Conservation (phyloP, 2,329 filamentous ascomycete species). For the Monosporascus sp. region DNA sequence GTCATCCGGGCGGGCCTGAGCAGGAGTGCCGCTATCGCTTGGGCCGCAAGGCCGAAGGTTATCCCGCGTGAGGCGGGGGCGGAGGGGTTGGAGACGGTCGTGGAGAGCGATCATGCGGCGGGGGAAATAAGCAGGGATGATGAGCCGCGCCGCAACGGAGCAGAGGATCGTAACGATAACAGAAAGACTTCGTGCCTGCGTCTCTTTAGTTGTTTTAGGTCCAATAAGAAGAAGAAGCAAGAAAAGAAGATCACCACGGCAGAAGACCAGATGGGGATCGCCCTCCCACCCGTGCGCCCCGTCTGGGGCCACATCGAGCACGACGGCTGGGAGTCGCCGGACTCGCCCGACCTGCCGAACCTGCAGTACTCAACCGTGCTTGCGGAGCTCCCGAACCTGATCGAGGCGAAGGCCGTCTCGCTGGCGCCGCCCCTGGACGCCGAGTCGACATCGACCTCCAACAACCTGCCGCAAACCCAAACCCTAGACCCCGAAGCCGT, state of each 20-base stretch:
- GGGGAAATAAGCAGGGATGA: conserved; percentile 2
- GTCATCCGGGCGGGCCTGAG: conserved; percentile 69
- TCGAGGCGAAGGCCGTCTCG: conserved; percentile 90
- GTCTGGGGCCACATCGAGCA: conserved; percentile 84
- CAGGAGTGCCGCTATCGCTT: conserved; percentile 75
- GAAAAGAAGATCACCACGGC: conserved; percentile 14
- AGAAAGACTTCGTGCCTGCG: no score
- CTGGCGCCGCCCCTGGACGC: conserved; percentile 62
- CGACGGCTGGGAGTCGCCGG: conserved; percentile 80
- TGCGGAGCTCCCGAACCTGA: conserved; percentile 77
- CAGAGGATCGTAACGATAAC: conserved; percentile 6
- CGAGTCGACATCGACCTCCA: conserved; percentile 24
- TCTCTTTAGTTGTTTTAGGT: conserved; percentile 25
- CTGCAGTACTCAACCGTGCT: conserved; percentile 81
- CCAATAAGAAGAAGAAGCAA: conserved; percentile 1
- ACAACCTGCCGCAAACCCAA: neutral
- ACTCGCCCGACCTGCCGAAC: conserved; percentile 66
- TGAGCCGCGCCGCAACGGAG: neutral
- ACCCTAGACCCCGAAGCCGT: conserved; percentile 63
- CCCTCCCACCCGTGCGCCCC: conserved; percentile 44
- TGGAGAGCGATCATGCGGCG: neutral
- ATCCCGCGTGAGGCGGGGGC: conserved; percentile 20
- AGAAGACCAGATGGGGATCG: conserved; percentile 34
- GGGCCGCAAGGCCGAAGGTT: conserved; percentile 67
- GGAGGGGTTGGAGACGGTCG: conserved; percentile 10